Base-by-base conservation (phyloP, 2,329 filamentous ascomycete species). In the Cordyceps militaris region DNA sequence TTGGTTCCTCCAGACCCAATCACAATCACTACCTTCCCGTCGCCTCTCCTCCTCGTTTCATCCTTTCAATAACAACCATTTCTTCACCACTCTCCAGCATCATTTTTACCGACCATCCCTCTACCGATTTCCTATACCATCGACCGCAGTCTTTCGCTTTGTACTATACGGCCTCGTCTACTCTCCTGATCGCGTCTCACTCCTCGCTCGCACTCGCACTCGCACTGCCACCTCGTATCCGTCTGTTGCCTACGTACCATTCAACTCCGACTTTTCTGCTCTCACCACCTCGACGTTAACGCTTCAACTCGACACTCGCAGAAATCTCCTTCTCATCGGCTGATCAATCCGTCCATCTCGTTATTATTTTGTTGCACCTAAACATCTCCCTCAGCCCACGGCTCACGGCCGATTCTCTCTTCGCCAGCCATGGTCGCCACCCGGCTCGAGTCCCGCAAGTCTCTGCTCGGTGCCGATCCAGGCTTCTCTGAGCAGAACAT, bases 361-460 rank as follows among this genome's bases (percentile, higher is more conserved):
- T 10, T n/a, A 23, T 28, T 13, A 19, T 4, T 5, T 40, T 9
- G 28, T 10, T 32, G 16, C 28, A 14, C 23, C 34, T 24, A 38
- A 13, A 16, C 4, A 6, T 26, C 36, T 7, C 14, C 10, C 30
- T 23, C 24, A 19, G 16, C 38, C 43, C 36, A 21, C 53, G 54
- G 26, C 46, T 42, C 36, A 8, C 50, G 23, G 46, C 54, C 44
- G 36, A 36, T 26, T 16, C 24, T 46, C 32, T 24, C 44, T 6
- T 14, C 26, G n/a, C 34, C 57, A 32, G 65, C 68, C 65, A 70
- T 59, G 67, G 66, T 76, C 72, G 73, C 72, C 66, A 66, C 68
- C 61, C 68, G 73, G 61, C 66, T 74, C 58, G 73, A 74, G 55
- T 74, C 72, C 61, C 71, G 70, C 63, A 72, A 72, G 63, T 73